Evolutionary conservation across 2,329 filamentous ascomycete species (phyloP).

Genomic region (Pseudogymnoascus sp.): DNA sequence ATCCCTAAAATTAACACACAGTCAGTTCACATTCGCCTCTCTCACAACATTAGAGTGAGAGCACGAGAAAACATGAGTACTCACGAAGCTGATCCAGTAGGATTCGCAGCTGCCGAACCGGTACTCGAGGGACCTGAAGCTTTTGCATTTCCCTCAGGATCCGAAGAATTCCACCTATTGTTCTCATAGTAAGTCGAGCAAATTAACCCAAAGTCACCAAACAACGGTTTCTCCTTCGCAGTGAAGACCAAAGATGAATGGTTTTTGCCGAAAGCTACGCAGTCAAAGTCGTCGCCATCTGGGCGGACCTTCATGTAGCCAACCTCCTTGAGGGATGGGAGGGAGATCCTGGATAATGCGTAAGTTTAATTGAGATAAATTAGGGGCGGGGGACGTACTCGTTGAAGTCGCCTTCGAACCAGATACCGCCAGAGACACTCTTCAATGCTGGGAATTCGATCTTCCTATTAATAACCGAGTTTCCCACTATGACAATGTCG

Average conservation of each 20-base stretch:
- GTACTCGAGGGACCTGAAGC: not conserved
- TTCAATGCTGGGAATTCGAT: not conserved
- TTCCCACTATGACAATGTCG: not conserved
- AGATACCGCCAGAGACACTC: not conserved
- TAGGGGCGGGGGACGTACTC: not conserved
- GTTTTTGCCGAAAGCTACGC: slow-evolving; percentile 13
- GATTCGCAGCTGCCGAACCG: not conserved
- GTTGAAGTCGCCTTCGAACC: not conserved
- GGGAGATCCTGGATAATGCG: slow-evolving; percentile 9
- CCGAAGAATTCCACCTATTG: slow-evolving; percentile 14
- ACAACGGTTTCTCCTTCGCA: not conserved
- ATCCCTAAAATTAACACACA: not conserved
- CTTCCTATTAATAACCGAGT: not conserved
- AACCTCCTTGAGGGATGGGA: slow-evolving; percentile 12
- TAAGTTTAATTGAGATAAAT: not conserved
- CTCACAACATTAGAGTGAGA: not conserved
- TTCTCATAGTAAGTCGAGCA: slow-evolving; percentile 11
- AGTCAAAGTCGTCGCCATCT: slow-evolving; percentile 10
- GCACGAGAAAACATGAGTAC: not conserved
- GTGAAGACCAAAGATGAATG: slow-evolving; percentile 13
- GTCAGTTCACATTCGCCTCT: not conserved
- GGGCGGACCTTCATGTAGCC: not conserved
- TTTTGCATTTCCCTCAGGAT: not conserved
- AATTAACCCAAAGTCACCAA: slow-evolving; percentile 7
- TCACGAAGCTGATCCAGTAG: not conserved